Conservation (phyloP, 495 filamentous ascomycete genomes). For the Aspergillus saccharolyticus region DNA sequence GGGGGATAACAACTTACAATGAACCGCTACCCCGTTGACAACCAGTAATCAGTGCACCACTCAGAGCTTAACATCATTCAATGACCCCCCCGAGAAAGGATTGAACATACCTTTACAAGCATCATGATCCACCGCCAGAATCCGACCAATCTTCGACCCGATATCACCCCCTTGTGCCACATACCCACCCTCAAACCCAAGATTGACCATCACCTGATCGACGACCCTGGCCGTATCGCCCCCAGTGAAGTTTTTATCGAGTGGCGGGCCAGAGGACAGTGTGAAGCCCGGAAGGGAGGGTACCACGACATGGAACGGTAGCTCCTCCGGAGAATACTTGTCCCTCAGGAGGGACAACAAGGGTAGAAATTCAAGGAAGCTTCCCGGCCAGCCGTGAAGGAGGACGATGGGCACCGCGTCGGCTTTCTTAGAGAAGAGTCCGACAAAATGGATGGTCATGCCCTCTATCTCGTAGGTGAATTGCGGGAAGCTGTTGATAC, state of each 20-base stretch:
- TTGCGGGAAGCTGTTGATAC: conserved; percentile 60
- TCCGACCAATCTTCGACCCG: conserved; percentile 47
- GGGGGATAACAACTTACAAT: conserved; percentile 20
- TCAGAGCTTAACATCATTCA: too few species aligned
- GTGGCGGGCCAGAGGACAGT: conserved; percentile 49
- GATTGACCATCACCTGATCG: conserved; percentile 52
- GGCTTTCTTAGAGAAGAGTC: conserved; percentile 52
- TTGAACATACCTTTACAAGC: conserved; percentile 42
- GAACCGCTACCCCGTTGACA: conserved; percentile 22
- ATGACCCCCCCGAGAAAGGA: too few species aligned
- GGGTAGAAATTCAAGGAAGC: conserved; percentile 31
- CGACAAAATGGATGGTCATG: conserved; percentile 56
- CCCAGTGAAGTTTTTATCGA: conserved; percentile 43
- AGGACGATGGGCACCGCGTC: conserved; percentile 59
- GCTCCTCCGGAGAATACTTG: conserved; percentile 48
- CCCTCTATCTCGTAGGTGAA: conserved; percentile 49
- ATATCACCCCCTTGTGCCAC: conserved; percentile 65
- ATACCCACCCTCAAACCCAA: conserved; percentile 58
- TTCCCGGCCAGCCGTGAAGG: conserved; percentile 56
- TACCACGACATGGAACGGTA: conserved; percentile 63
- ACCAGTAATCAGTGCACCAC: background rate
- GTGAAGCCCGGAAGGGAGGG: conserved; percentile 61
- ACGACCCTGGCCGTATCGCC: conserved; percentile 43
- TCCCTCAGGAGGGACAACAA: conserved; percentile 39
- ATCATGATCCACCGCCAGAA: conserved; percentile 35